Conservation (phyloP, 2,329 filamentous ascomycete genomes). For the Fusarium ramigenum region DNA sequence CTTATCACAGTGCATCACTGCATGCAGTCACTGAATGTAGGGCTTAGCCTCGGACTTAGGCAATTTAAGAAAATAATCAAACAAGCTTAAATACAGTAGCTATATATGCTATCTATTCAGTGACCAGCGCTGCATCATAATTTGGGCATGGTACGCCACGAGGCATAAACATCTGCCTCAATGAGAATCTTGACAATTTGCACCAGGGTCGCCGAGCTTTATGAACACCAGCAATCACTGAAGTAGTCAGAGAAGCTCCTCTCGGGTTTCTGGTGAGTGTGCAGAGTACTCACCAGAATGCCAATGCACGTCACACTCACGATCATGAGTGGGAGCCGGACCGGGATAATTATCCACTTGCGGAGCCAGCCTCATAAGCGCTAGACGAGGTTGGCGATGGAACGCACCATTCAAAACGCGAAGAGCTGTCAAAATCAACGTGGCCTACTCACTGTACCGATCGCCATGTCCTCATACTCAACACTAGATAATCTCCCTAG, state of each 20-base stretch:
- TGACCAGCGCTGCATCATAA: no score
- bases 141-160: no score
- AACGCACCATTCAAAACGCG: neutral
- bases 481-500: neutral
- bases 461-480: neutral
- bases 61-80: no score
- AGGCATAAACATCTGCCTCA: neutral
- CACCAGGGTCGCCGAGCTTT: accelerated
- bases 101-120: no score
- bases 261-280: neutral
- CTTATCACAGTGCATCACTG: neutral
- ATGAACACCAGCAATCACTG: no score
- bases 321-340: neutral
- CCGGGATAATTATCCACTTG: neutral
- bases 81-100: no score
- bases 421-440: neutral
- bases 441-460: no score
- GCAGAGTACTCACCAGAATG: neutral
- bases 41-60: neutral
- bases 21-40: neutral
- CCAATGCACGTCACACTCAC: neutral
- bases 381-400: neutral
- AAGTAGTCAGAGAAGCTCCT: no score
- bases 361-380: neutral
- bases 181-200: no score